Evolutionary conservation across 306 rosid genomes (phyloP), one percentile per base, ranked within the genome.

Genomic region (Fagus sylvatica): DNA sequence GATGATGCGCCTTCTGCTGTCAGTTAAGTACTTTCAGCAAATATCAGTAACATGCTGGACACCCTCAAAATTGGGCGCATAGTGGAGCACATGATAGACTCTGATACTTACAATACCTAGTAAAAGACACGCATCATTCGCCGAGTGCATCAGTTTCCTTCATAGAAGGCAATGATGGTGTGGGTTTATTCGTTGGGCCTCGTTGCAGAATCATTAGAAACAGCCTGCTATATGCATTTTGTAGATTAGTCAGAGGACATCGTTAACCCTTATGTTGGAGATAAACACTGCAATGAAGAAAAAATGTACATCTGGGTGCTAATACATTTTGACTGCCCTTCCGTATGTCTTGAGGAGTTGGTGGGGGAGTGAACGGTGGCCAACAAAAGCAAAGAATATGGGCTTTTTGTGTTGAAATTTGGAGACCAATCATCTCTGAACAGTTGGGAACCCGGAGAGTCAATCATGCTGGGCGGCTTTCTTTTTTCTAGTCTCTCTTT

Each of bases 1-100:
- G 82, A 87, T 6, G 98, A 90, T 78, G 88, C 77, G 51, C 61
- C 87, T 71, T 84, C 89, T 53, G 87, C 74, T 62, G 69, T 69
- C 32, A 71, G 40, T 54, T 68, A 62, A 73, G 57, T 55, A 61
- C 15, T 32, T 62, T 30, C 53, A 39, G 74, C 10, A 48, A 30
- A 39, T 10, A 55, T 67, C 33, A 33, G 19, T 55, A 69, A 6
- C 33, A 32, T 4, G 62, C 40, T 33, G 65, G 76, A 71, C 61
- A 49, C 62, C 15, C 74, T 51, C 36, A 5, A 32, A 62, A 78
- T 57, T 61, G 17, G 42, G 7, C 68, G 42, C 36, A 22, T 15
- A 61, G 68, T 57, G 42, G 42, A n/a, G 33, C 30, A 56, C 16
- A 62, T 4, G 42, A 34, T 34, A 16, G 43, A 6, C 37, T 9